phyloP scores from a whole-genome alignment of 306 rosid species.

The Pterocarpus macrocarpus region DNA sequence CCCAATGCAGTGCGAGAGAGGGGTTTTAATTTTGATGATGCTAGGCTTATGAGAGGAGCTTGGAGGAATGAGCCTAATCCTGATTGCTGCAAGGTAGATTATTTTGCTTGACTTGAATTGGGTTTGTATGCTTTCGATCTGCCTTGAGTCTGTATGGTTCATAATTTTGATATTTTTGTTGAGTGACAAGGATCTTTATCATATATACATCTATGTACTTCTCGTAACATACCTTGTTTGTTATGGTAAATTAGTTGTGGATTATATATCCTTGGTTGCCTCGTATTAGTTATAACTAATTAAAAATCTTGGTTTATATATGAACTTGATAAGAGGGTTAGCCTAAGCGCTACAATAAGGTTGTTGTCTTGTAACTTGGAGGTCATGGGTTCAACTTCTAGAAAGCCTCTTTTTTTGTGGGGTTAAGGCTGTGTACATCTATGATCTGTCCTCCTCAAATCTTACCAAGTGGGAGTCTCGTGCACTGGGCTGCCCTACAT shows the following conservation, averaged over 20 bases:
- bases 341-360: too few species aligned
- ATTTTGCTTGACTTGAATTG: slow-evolving; percentile 32
- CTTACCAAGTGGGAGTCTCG: too few species aligned
- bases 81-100: slow-evolving; percentile 83
- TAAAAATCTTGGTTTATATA: background rate
- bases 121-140: slow-evolving; percentile 13
- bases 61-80: slow-evolving; percentile 98
- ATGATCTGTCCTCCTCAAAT: too few species aligned
- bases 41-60: slow-evolving; percentile 92
- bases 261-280: slow-evolving; percentile 21
- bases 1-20: slow-evolving; percentile 68
- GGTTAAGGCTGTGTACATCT: too few species aligned
- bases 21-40: slow-evolving; percentile 93
- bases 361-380: too few species aligned
- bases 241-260: slow-evolving; percentile 9
- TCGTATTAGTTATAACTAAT: background rate
- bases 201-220: background rate
- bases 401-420: too few species aligned
- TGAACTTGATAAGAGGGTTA: too few species aligned
- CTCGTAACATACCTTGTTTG: background rate
- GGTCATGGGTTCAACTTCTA: too few species aligned
- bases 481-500: too few species aligned
- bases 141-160: background rate
- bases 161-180: background rate
- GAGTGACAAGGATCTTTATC: background rate